Evolutionary conservation across 2,329 filamentous ascomycete genomes (phyloP), one percentile per base, ranked within the genome.

Genomic region (Nemania sp.): DNA sequence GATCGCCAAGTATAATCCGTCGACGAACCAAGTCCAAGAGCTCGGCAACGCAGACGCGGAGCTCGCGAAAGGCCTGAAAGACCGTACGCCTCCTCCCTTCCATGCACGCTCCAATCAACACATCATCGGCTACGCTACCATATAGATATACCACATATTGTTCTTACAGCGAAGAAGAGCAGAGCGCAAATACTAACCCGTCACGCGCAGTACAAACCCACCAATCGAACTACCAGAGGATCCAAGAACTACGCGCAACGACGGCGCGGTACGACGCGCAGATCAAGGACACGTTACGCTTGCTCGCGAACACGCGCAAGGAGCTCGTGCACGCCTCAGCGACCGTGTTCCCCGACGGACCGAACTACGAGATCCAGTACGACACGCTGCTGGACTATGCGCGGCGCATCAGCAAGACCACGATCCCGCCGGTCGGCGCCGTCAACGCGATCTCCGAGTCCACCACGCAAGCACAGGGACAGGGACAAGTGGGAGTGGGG

Each of bases 1-100:
- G 0, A 88, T 95, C 58, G 80, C 89, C 5, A 89, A 90, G 60
- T 93, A 92, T 73, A 90, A 91, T 65, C 90, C 90, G 0, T 89
- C 87, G 6, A 75, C 82, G 4, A 72, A 78, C 30, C 82, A 86
- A 22, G 88, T 87, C 5, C 76, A 82, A 52, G 87, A 91, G 59
- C 82, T 95, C 8, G 76, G 88, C 15, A 76, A 78, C 6, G 90
- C 89, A 20, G 89, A 95, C 67, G 76, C 79, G 36, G 83, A 86
- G 55, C 79, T 95, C 39, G 80, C 77, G 62, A 75, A 79, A 59
- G 84, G 87, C 4, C 76, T 95, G 2, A 79, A 86, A 62, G 77
- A 87, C 69, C 75, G 88, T 89, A 75, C 11, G 56, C 24, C 9
- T 4, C 31, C 5, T 33, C 19, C 33, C 14, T 15, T 7, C 12